A percentile compares a stretch with the other conserved stretches of the same genome.
These are phyloP conservation scores for Starmera stellimalicola DNA, from an alignment of 1,139 yeast genomes.

Conservation along the genomic window DNA sequence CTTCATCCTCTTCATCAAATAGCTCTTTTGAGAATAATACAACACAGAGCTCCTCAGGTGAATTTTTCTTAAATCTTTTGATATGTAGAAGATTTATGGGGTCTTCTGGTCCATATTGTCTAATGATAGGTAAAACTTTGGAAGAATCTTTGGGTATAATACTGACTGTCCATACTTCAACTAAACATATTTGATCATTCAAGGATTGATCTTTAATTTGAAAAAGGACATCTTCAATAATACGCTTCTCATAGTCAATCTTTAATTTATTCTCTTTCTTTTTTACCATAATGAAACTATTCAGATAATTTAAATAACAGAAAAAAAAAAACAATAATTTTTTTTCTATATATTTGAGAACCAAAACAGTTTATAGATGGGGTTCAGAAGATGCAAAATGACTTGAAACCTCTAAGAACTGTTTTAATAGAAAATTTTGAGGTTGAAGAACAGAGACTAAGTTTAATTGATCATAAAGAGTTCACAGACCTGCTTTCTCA, in stretches of 20 bases:
- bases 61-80: constrained; percentile 28
- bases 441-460: not conserved
- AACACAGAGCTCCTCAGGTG: constrained; percentile 20
- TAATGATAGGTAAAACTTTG: constrained; percentile 7
- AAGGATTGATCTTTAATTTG: constrained; percentile 32
- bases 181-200: constrained; percentile 26
- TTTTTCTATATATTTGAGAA: not conserved
- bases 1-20: constrained; percentile 11
- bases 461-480: not conserved
- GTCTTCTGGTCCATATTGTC: constrained; percentile 21
- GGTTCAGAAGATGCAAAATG: not conserved
- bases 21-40: constrained; percentile 24
- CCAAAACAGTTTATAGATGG: not conserved
- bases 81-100: constrained; percentile 32
- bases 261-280: constrained; percentile 22
- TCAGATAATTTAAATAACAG: not conserved
- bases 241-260: constrained; percentile 40
- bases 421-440: not conserved
- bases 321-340: not conserved
- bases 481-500: not conserved
- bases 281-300: constrained; percentile 22
- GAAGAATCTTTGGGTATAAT: constrained; percentile 35
- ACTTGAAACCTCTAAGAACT: not conserved
- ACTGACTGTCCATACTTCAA: constrained; percentile 48
- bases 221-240: constrained; percentile 37